phyloP scores from a whole-genome alignment of 2,329 filamentous ascomycete species.

The Aspergillus udagawae region DNA sequence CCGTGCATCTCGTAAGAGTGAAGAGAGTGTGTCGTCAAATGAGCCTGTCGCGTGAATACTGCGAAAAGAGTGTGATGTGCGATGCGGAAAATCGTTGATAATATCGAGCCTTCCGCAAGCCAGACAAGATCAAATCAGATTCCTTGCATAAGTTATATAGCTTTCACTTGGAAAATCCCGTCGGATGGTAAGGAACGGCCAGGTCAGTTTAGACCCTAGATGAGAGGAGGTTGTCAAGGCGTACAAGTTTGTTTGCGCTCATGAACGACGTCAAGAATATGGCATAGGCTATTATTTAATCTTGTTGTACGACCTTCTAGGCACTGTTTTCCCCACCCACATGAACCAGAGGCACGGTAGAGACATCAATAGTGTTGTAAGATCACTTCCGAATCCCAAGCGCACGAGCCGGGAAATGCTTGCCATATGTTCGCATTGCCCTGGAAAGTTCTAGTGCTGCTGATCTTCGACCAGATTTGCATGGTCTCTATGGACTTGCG shows the following conservation, averaged over 20 bases:
- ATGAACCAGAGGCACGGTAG: neutral
- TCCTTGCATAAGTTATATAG: neutral
- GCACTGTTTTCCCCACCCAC: neutral
- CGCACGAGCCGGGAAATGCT: neutral
- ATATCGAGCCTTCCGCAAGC: neutral
- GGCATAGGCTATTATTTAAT: neutral
- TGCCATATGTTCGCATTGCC: neutral
- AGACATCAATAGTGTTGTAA: neutral
- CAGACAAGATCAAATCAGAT: neutral
- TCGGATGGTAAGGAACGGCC: neutral
- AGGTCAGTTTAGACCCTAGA: neutral
- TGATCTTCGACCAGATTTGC: neutral
- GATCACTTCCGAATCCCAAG: neutral
- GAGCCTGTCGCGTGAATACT: slow-evolving; percentile 4
- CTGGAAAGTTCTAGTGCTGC: neutral
- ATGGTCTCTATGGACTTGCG: neutral
- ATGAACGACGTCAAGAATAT: neutral
- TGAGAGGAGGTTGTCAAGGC: neutral
- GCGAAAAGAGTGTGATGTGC: neutral
- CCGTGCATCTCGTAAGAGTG: slow-evolving; percentile 13
- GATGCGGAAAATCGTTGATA: neutral
- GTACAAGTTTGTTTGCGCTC: neutral
- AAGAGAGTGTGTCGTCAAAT: slow-evolving; percentile 6
- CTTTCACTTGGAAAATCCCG: neutral
- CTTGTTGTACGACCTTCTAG: neutral